Percentiles rank a stretch among this genome's conserved stretches.
These are phyloP conservation scores for Cicer judaicum DNA, from an alignment of 306 rosid species.

Conservation along the genomic window DNA sequence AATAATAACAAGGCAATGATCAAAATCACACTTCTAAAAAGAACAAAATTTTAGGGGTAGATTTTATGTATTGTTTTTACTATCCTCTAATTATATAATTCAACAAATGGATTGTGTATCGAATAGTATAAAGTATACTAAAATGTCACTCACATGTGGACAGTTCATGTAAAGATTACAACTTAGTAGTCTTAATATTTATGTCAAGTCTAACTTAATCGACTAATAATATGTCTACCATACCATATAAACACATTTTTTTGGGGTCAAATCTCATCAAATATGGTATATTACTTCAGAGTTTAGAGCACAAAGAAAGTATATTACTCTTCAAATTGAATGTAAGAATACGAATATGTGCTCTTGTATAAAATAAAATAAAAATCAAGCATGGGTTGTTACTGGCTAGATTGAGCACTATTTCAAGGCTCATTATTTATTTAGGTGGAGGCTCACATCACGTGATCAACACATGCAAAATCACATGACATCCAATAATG, in stretches of 20 bases:
- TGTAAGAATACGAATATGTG: constrained; percentile 41
- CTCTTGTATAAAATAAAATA: constrained; percentile 15
- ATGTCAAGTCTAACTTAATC: too few species aligned
- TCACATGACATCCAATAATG: constrained; percentile 58
- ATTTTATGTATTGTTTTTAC: too few species aligned
- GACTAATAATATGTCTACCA: too few species aligned
- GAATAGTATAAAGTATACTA: neutral
- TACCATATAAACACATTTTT: too few species aligned
- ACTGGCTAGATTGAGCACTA: constrained; percentile 6
- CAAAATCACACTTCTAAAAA: constrained; percentile 34
- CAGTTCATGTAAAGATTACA: constrained; percentile 13
- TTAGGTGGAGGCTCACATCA: constrained; percentile 36
- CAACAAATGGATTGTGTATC: too few species aligned
- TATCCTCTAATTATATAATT: too few species aligned
- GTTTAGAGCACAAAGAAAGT: neutral
- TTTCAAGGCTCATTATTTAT: constrained; percentile 25
- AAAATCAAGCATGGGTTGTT: constrained; percentile 31
- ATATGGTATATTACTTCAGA: neutral
- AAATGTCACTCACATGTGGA: neutral
- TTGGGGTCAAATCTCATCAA: too few species aligned
- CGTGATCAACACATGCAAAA: constrained; percentile 49
- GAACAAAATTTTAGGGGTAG: neutral
- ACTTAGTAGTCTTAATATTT: too few species aligned
- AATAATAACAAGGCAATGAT: neutral
- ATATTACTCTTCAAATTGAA: constrained; percentile 15